Evolutionary conservation across 2,329 filamentous ascomycete genomes (phyloP), one percentile per base, ranked within the genome.

Genomic region (Botrytis hyacinthi): DNA sequence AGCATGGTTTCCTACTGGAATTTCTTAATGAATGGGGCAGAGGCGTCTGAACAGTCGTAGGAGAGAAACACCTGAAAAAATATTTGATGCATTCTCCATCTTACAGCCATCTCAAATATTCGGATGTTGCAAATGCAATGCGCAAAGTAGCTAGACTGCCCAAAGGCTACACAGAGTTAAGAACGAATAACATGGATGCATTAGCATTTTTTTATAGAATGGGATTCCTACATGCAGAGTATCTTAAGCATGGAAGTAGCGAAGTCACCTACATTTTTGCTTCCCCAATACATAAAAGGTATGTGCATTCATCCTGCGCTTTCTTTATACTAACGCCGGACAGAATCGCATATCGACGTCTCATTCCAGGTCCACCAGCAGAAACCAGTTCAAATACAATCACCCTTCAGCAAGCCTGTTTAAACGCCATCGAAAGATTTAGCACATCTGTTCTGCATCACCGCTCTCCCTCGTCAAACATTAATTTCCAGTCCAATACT

Each of bases 201-300:
- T 18, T 66, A 8, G 16, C 62, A 20, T 48, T 66, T 44, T 66
- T 29, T 12, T 22, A 66, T 35, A 66, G n/a, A 66, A 48, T 66
- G 42, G 62, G 62, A 22, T 66, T 66, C 44, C 44, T 66, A 66
- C 29, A 48, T 22, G 29, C 29, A 51, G 63, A 67, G 22, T 16
- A 67, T 22, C 1, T 4, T n/a, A 12, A 1, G 32, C 32, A 7
- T 67, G 29, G 44, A 51, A 51, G 44, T n/a, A 12, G 22, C 32
- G 22, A n/a, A 37, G n/a, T 37, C 14, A 67, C 63, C n/a, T 67
- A 67, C 37, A 16, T n/a, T 51, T 67, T 67, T 26, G 44, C 63
- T n/a, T 67, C 63, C 51, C 63, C 44, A 51, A 67, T 67, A 51
- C 63, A 67, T n/a, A 32, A 7, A 67, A 37, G 63, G 44, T 51